Evolutionary conservation across 805 yeast genomes (phyloP), one percentile per base, ranked within the genome.

Genomic region (Metschnikowia gelsemii): DNA sequence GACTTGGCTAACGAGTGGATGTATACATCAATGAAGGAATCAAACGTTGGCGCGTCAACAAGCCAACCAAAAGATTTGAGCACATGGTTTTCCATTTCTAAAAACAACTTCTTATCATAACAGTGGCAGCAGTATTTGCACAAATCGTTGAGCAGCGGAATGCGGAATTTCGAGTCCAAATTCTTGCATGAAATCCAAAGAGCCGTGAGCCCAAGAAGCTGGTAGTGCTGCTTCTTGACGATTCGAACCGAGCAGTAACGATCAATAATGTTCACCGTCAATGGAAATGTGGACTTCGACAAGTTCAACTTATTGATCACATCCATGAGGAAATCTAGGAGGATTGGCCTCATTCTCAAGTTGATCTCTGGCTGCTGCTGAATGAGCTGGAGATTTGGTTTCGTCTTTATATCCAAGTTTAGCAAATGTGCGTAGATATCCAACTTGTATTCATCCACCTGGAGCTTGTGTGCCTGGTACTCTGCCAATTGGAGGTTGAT

Each of bases 51-150:
- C 24, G 73, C 66, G 37, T 78, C 72, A 26, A 83, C 64, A 48
- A 76, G 70, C 91, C 91, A 85, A 41, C 78, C 68, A 46, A 85
- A 65, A 4, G 79, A 70, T 54, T 76, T 78, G 43, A 84, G 66
- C 31, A 85, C 72, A 52, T 81, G 82, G 43, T 80, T 71, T 58
- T 85, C 95, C 79, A 83, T 79, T 55, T 79, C 80, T 43, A 80
- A 64, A 55, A 84, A 79, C 46, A 77, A 66, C 48, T 72, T 69
- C 49, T 72, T 75, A 38, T 77, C 70, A 59, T 78, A 80, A 55
- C 77, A 75, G 49, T 76, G 70, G 59, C 80, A 78, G 59, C 84
- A 79, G 59, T 78, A 68, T 42, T 73, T 75, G 52, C 76, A 67
- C 37, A 80, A 63, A 48, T 73, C 75, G 38, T 69, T 68, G 41